A percentile compares a stretch with the other conserved stretches of the same genome.
Evolutionary conservation across 192 early-diverging fungal species (phyloP).

Genomic region (Gamsiella multidivaricata): DNA sequence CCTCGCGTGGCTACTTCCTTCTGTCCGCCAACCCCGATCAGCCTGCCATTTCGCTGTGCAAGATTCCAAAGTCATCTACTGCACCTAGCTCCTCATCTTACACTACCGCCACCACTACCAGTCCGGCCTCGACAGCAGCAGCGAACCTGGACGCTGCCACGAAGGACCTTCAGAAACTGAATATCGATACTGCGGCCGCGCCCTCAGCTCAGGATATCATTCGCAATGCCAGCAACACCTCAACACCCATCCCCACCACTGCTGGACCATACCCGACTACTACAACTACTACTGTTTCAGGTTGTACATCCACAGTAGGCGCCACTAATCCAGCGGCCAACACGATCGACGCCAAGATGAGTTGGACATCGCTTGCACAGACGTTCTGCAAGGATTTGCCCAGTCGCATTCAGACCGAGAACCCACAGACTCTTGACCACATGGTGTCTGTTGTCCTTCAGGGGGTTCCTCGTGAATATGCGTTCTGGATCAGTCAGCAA

Average conservation of each 20-base stretch:
- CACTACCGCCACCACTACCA: not conserved
- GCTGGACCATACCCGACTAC: not conserved
- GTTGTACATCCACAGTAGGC: constrained; percentile 17
- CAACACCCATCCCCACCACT: not conserved
- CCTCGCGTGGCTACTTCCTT: constrained; percentile 90
- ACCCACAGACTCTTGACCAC: constrained; percentile 60
- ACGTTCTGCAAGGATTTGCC: constrained; percentile 67
- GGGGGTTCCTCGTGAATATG: constrained; percentile 58
- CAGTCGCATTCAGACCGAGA: constrained; percentile 61
- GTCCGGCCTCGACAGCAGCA: not conserved
- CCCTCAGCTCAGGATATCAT: constrained; percentile 16
- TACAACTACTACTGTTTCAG: not conserved
- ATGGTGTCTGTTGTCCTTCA: constrained; percentile 59
- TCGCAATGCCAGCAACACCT: not conserved
- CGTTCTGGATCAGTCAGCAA: constrained; percentile 56
- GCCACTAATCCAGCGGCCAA: constrained; percentile 9
- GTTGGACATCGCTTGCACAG: constrained; percentile 64
- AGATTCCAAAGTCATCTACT: constrained; percentile 32
- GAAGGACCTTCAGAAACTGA: constrained; percentile 20
- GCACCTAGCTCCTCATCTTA: not conserved
- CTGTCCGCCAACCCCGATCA: constrained; percentile 62
- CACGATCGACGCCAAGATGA: constrained; percentile 44
- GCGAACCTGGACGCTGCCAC: constrained; percentile 4
- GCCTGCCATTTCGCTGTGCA: constrained; percentile 51
- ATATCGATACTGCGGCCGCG: not conserved